Evolutionary conservation across 2,329 filamentous ascomycete genomes (phyloP), one percentile per base, ranked within the genome.

Genomic region (Fusarium virguliforme): DNA sequence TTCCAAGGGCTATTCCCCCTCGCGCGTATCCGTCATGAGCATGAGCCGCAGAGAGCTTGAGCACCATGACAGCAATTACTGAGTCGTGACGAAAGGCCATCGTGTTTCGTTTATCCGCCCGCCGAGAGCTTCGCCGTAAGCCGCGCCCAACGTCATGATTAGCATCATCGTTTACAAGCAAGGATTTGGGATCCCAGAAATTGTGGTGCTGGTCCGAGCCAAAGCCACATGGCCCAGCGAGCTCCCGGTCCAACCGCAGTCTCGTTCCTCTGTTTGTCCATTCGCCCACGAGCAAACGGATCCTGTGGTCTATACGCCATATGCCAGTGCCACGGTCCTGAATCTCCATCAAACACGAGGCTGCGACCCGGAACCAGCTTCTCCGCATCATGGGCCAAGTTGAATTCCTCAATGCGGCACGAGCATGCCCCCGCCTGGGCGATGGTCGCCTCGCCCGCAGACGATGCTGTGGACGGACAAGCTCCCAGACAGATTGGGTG

Each of bases 351-450:
- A 60, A 67, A 67, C 65, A 72, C 66, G 54, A 72, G 65, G 59
- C 69, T 72, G 69, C 51, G 55, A 60, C 22, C 61, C 59, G 58
- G 67, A 73, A 69, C 65, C 66, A 70, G 71, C 71, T 66, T 72
- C 74, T 74, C 74, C 72, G 74, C 66, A 76, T 48, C 60, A 67
- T 72, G 60, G 63, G 70, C 60, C 70, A 69, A 71, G 71, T 75
- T 74, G 62, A 70, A 68, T 67, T 69, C 60, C 60, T 70, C 64
- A 40, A 65, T 72, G 62, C 64, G 64, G 67, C 72, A 68, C 59
- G 60, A 62, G 55, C 63, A 71, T 68, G 53, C 62, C 68, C 68
- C 68, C 68, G 64, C 57, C 48, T 56, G 60, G 71, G 37, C 18
- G 55, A 59, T 53, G 60, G 60, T 46, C 64, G 63, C 57, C 62